Evolutionary conservation across 163 green algal species (phyloP).

Genomic region (Prototheca cutis): DNA sequence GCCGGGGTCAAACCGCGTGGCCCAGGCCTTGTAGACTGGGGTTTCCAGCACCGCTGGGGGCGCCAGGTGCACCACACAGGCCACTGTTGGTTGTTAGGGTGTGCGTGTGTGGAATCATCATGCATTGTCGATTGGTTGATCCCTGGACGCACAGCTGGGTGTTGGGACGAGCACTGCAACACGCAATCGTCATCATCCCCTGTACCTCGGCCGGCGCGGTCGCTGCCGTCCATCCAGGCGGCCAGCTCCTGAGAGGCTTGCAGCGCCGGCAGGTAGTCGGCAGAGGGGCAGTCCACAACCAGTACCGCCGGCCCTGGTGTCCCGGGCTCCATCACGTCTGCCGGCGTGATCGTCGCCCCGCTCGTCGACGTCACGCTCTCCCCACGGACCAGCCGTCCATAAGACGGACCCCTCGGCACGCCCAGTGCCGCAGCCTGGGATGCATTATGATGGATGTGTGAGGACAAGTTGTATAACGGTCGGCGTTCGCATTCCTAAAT

Average conservation of each 20-base stretch:
- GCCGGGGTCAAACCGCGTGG: constrained; percentile 27
- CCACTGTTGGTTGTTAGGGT: no score
- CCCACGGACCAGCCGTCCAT: constrained; percentile 51
- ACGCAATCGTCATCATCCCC: no score
- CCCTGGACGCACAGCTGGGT: no score
- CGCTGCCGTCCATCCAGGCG: constrained; percentile 7
- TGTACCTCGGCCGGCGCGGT: no score
- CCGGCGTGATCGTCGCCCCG: constrained; percentile 40
- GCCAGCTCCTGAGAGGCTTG: constrained; percentile 19
- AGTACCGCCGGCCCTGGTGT: constrained; percentile 51
- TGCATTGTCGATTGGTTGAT: no score
- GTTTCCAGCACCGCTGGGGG: constrained; percentile 35
- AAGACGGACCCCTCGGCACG: constrained; percentile 50
- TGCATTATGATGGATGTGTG: background rate
- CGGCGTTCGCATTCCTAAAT: no score
- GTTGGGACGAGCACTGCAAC: no score
- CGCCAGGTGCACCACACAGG: constrained; percentile 57
- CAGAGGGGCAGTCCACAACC: constrained; percentile 71
- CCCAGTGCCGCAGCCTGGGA: constrained; percentile 59
- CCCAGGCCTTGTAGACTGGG: constrained; percentile 40
- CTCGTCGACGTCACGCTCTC: constrained; percentile 30
- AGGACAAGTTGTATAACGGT: no score
- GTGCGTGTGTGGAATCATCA: no score
- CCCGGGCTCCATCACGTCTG: constrained; percentile 51
- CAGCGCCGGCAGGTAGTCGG: constrained; percentile 43